Evolutionary conservation across 2,329 filamentous ascomycete genomes (phyloP), one percentile per base, ranked within the genome.

Genomic region (Dissoconium aciculare): DNA sequence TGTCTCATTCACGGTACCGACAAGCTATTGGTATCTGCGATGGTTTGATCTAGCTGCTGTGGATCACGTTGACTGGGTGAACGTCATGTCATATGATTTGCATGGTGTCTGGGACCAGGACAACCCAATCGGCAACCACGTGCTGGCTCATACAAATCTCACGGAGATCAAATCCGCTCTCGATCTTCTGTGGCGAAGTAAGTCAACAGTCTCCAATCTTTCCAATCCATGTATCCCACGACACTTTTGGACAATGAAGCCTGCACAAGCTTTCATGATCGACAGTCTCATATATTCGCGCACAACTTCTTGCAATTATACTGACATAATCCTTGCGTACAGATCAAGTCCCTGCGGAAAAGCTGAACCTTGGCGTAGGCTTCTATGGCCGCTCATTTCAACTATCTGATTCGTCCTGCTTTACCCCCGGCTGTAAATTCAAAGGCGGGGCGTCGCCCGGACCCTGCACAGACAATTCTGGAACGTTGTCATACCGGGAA

Each of bases 131-230:
- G 60, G 59, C 0, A 26, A 47, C 1, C 46, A 45, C 9, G 43
- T 57, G 4, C 36, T 50, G 10, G 42, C 45, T 0, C 62, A 67
- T 35, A 62, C 63, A 1, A 64, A 67, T 37, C 32, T 66, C 0
- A 62, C 60, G 2, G 61, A 67, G 41, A 65, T 66, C 11, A 46
- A 58, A 4, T 15, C 39, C 0, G 51, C 51, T 0, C 28, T 63
- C 0, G 53, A 64, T 3, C 55, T 67, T 0, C 43, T 68, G 4
- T 67, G 64, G 61, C 49, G 60, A 5, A 57, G n/a, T n/a, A n/a
- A n/a, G n/a, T n/a, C n/a, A n/a, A n/a, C n/a, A n/a, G n/a, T n/a
- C n/a, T n/a, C n/a, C n/a, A n/a, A n/a, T n/a, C n/a, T n/a, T n/a
- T n/a, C n/a, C n/a, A 53, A 16, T 41, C 55, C 13, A 44, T 70